Conservation (phyloP, 2,329 filamentous ascomycete species). For the Colletotrichum sidae region DNA sequence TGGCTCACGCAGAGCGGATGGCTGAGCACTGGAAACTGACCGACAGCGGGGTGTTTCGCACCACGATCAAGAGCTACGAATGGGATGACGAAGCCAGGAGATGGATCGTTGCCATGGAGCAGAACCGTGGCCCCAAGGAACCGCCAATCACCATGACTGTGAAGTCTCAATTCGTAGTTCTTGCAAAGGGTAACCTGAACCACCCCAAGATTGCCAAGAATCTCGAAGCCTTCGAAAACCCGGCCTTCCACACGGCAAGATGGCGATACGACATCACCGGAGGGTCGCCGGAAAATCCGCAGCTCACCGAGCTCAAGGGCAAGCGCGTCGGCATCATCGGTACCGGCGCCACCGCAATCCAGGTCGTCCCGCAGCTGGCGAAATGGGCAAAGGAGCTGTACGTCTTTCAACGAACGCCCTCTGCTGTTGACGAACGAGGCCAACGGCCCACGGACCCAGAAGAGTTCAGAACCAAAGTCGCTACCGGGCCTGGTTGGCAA, state of each 20-base stretch:
- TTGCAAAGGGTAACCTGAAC: conserved; percentile 53
- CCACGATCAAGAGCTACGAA: conserved; percentile 50
- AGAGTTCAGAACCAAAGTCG: conserved; percentile 51
- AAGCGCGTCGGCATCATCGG: conserved; percentile 62
- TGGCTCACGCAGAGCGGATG: conserved; percentile 55
- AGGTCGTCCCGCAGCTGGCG: conserved; percentile 57
- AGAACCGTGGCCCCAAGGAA: conserved; percentile 43
- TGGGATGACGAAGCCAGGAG: conserved; percentile 57
- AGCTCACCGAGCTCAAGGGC: conserved; percentile 57
- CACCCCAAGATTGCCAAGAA: conserved; percentile 57
- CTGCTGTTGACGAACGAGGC: conserved; percentile 51
- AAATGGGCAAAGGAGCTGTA: conserved; percentile 61
- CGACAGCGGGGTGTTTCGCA: conserved; percentile 54
- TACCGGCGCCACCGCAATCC: conserved; percentile 61
- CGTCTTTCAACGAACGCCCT: conserved; percentile 69
- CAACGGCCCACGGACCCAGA: conserved; percentile 54
- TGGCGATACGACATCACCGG: conserved; percentile 60
- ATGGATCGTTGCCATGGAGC: conserved; percentile 40
- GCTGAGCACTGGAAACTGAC: conserved; percentile 54
- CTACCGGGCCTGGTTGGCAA: conserved; percentile 61
- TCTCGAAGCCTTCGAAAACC: conserved; percentile 54
- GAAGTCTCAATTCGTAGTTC: conserved; percentile 52
- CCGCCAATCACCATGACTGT: conserved; percentile 45
- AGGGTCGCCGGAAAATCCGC: conserved; percentile 51
- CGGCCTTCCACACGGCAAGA: conserved; percentile 58